phyloP scores from a whole-genome alignment of 2,329 filamentous ascomycete genomes.

The Monilinia fructigena region DNA sequence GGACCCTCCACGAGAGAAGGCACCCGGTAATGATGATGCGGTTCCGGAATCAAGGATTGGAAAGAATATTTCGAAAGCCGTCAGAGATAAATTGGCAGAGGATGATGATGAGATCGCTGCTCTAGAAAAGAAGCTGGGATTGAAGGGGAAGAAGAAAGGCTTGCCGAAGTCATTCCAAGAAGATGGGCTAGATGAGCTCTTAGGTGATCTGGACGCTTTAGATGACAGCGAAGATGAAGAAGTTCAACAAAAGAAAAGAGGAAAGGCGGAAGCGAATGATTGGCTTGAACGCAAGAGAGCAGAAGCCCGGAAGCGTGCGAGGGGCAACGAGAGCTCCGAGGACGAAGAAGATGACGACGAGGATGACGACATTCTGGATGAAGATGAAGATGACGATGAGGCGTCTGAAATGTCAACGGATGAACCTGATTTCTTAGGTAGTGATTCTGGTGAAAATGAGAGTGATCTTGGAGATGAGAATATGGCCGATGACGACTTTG shows the following conservation, averaged over 20 bases:
- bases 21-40: conserved; percentile 1
- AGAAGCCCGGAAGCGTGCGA: conserved; percentile 42
- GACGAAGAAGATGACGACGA: conserved; percentile 30
- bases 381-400: conserved; percentile 37
- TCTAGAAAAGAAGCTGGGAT: conserved; percentile 82
- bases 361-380: conserved; percentile 27
- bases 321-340: conserved; percentile 9
- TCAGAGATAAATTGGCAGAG: conserved; percentile 66
- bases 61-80: conserved; percentile 35
- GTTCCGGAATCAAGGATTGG: conserved; percentile 16
- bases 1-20: conserved; percentile 20
- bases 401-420: conserved; percentile 37
- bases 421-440: conserved; percentile 38
- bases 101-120: conserved; percentile 88
- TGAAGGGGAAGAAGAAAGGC: conserved; percentile 67
- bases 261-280: conserved; percentile 56
- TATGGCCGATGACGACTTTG: conserved; percentile 45
- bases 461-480: conserved; percentile 39
- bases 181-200: conserved; percentile 77
- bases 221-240: conserved; percentile 52
- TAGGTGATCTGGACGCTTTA: conserved; percentile 57
- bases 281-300: conserved; percentile 60
- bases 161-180: conserved; percentile 72
- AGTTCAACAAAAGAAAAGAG: conserved; percentile 52
- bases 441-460: conserved; percentile 32